Evolutionary conservation across 176 grass and related monocot species (phyloP), one percentile per base, ranked within the genome.

Genomic region (Eremochloa ophiuroides): DNA sequence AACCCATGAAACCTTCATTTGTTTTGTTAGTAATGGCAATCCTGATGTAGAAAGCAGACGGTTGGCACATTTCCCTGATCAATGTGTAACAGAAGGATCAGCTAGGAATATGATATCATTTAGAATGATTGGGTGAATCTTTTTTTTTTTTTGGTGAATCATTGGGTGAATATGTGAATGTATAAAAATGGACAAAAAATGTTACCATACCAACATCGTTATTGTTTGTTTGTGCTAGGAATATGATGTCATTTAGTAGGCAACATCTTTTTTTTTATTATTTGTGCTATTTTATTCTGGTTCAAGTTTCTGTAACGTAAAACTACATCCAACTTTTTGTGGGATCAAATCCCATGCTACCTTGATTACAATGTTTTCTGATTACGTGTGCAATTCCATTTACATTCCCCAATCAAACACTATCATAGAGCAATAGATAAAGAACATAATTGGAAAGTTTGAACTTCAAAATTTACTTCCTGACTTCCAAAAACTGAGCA

Each of bases 11-110:
- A 98, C 95, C 92, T 98, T 98, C 95, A 98, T 98, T 89, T 98
- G 95, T 79, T 62, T 94, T 75, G 92, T 93, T 55, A 98, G 79
- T 34, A 82, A 62, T 56, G 95, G 95, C 65, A 98, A 87, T 26
- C 95, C 95, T 41, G 92, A 98, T 41, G 95, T 80, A 69, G 95
- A 94, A 22, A 98, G 90, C 70, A 98, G 80, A 25, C 86, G 88
- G 61, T 91, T 98, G 37, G 95, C 92, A 87, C 95, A 98, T 94
- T 98, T 98, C 41, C 95, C 95, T 94, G 79, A 63, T 69, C 30
- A 71, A 38, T 67, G 40, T 70, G 55, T 82, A 59, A 61, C 43
- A 65, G 26, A 87, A 69, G 39, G 67, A 38, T 88, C 82, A 79
- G 33, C 41, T 40, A 59, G 9, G 30, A 44, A 79, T 74, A 67